These are phyloP conservation scores for Sugiyamaella castrensis DNA, from an alignment of 1,139 yeast genomes.

Conservation along the genomic window DNA sequence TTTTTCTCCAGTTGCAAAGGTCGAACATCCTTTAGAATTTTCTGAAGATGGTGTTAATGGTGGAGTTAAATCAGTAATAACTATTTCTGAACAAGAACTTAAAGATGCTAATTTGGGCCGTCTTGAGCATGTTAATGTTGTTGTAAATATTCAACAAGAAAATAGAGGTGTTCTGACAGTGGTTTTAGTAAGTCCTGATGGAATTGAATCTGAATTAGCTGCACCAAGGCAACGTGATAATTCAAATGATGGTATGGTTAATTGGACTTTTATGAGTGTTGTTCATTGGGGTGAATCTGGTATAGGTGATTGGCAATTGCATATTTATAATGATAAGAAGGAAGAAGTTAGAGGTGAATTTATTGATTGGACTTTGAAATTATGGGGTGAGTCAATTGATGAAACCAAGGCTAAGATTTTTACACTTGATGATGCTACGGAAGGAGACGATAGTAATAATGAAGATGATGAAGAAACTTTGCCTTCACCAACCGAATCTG, in stretches of 20 bases:
- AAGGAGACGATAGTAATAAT: slow-evolving; percentile 19
- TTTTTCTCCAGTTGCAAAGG: slow-evolving; percentile 47
- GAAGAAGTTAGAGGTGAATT: slow-evolving; percentile 47
- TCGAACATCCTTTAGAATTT: slow-evolving; percentile 29
- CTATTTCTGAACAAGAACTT: slow-evolving; percentile 51
- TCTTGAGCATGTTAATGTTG: slow-evolving; percentile 83
- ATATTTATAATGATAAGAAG: slow-evolving; percentile 50
- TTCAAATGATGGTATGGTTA: slow-evolving; percentile 55
- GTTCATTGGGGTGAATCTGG: slow-evolving; percentile 97
- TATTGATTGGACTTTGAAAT: slow-evolving; percentile 67
- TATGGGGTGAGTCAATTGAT: slow-evolving; percentile 79
- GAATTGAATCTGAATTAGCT: slow-evolving; percentile 71
- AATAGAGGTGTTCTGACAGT: slow-evolving; percentile 70
- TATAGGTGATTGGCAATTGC: slow-evolving; percentile 76
- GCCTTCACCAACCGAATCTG: too few species aligned
- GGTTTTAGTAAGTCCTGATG: slow-evolving; percentile 69
- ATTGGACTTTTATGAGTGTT: slow-evolving; percentile 97
- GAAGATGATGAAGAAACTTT: slow-evolving; percentile 16
- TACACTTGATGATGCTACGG: slow-evolving; percentile 30
- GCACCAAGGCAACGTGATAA: slow-evolving; percentile 62
- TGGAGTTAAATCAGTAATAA: slow-evolving; percentile 44
- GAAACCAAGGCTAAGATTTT: slow-evolving; percentile 54
- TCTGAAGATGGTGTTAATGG: slow-evolving; percentile 26
- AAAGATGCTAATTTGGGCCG: slow-evolving; percentile 58
- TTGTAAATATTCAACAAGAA: slow-evolving; percentile 63